These are phyloP conservation scores for Hyparrhenia diplandra DNA, from an alignment of 176 grass and related monocot genomes.

Conservation along the genomic window DNA sequence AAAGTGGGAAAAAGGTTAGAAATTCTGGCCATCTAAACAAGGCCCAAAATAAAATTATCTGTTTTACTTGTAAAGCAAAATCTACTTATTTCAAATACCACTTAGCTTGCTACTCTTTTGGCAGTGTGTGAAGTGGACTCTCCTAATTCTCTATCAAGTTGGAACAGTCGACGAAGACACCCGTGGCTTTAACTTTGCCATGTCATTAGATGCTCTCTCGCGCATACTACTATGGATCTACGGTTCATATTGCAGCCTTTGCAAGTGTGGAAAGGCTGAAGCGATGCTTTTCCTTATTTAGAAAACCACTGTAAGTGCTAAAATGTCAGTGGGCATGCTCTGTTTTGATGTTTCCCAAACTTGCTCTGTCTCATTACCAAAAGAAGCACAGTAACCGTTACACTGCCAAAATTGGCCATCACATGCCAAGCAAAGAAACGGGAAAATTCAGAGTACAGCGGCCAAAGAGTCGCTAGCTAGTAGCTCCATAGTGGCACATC, in stretches of 20 bases:
- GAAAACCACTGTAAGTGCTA: neutral
- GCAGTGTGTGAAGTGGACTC: neutral
- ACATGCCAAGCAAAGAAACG: neutral
- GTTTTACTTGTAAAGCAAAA: neutral
- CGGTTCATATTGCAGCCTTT: too few relatives aligned
- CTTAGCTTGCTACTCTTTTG: neutral
- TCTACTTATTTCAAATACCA: too few relatives aligned
- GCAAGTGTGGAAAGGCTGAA: too few relatives aligned
- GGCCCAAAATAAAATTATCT: too few relatives aligned
- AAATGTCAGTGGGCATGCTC: neutral
- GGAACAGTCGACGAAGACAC: too few relatives aligned
- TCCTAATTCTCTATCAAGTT: neutral
- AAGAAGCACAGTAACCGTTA: neutral
- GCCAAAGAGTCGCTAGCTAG: neutral
- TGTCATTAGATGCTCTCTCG: too few relatives aligned
- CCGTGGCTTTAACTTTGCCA: too few relatives aligned
- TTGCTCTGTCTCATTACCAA: neutral
- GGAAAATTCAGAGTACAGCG: neutral
- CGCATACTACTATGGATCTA: too few relatives aligned
- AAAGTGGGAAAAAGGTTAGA: too few relatives aligned
- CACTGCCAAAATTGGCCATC: neutral
- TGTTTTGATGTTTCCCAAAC: neutral
- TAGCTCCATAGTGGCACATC: constrained; percentile 43
- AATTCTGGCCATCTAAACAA: too few relatives aligned
- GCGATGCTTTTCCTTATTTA: too few relatives aligned